A percentile compares a stretch with the other conserved stretches of the same genome.
Conservation (phyloP, 108 stramenopile genomes). For the Cyclotella baltica region DNA sequence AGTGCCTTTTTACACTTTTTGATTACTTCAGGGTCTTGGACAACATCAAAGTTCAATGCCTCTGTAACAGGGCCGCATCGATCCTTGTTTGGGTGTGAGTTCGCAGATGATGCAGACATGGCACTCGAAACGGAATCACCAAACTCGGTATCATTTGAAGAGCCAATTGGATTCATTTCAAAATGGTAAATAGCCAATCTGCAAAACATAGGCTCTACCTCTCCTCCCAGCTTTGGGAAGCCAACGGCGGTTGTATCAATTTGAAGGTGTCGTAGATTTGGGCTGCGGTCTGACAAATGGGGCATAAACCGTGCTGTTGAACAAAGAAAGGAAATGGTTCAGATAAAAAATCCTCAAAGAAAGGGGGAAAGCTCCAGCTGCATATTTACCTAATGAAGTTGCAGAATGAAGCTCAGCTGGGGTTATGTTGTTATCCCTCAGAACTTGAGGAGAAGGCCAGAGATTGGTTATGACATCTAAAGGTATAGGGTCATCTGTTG, state of each 20-base stretch:
- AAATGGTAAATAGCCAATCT: constrained; percentile 85
- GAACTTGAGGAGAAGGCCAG: constrained; percentile 62
- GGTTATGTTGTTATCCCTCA: constrained; percentile 76
- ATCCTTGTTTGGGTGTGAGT: constrained; percentile 62
- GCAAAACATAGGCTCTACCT: constrained; percentile 90
- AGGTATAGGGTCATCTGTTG: constrained; percentile 57
- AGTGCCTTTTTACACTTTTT: constrained; percentile 64
- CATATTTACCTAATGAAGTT: constrained; percentile 44
- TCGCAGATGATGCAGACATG: constrained; percentile 27
- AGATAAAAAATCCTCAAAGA: too few relatives aligned
- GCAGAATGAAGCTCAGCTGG: constrained; percentile 77
- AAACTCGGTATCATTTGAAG: background rate
- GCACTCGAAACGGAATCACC: constrained; percentile 26
- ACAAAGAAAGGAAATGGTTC: too few relatives aligned
- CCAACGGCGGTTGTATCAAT: constrained; percentile 89
- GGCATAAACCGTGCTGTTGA: constrained; percentile 71
- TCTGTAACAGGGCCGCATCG: constrained; percentile 86
- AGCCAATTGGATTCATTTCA: constrained; percentile 55
- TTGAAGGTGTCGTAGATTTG: constrained; percentile 81
- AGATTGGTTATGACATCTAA: constrained; percentile 67
- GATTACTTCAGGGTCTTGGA: constrained; percentile 71
- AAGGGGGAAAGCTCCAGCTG: too few relatives aligned
- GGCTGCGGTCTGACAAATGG: constrained; percentile 86
- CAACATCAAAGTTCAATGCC: constrained; percentile 81
- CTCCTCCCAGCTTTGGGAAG: constrained; percentile 84